A percentile compares a stretch with the other conserved stretches of the same genome.
These are phyloP conservation scores for Xylariales sp. DNA, from an alignment of 2,329 filamentous ascomycete genomes.

Conservation along the genomic window DNA sequence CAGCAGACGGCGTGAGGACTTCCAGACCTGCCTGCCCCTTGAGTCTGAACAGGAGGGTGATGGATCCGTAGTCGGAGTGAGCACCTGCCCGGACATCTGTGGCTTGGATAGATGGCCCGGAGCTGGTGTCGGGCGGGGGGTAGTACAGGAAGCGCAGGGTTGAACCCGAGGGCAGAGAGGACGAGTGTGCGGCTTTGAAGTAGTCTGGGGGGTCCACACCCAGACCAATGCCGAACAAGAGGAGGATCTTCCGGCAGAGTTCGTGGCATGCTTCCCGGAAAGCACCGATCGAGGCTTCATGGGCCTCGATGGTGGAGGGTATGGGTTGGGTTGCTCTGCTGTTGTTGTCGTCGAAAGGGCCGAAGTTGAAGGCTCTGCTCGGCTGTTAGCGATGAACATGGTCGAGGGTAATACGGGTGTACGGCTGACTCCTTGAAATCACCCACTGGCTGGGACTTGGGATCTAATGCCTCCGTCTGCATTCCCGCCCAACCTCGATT, in stretches of 20 bases:
- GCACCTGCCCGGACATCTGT: slow-evolving; percentile 80
- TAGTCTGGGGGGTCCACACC: slow-evolving; percentile 52
- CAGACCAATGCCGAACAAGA: slow-evolving; percentile 74
- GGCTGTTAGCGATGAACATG: neutral
- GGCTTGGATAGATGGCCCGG: slow-evolving; percentile 36
- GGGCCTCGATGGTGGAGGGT: slow-evolving; percentile 55
- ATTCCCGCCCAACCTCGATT: slow-evolving; percentile 88
- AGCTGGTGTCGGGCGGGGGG: slow-evolving; percentile 44
- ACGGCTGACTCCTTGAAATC: slow-evolving; percentile 78
- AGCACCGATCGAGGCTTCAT: slow-evolving; percentile 55
- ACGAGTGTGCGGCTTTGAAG: slow-evolving; percentile 49
- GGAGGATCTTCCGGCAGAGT: slow-evolving; percentile 68
- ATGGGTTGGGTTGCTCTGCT: slow-evolving; percentile 73
- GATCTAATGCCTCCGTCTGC: slow-evolving; percentile 84
- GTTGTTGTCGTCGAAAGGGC: slow-evolving; percentile 64
- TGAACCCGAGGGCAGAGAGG: slow-evolving; percentile 44
- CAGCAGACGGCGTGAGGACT: slow-evolving; percentile 56
- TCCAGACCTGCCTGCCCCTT: slow-evolving; percentile 82
- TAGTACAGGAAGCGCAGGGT: slow-evolving; percentile 72
- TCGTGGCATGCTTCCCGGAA: slow-evolving; percentile 69
- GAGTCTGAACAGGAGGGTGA: slow-evolving; percentile 79
- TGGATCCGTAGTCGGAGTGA: slow-evolving; percentile 78
- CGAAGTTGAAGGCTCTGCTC: slow-evolving; percentile 68
- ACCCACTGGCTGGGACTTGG: slow-evolving; percentile 72
- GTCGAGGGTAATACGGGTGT: neutral